phyloP scores from a whole-genome alignment of 1,284 basidiomycete species.

The Boletus smithii region DNA sequence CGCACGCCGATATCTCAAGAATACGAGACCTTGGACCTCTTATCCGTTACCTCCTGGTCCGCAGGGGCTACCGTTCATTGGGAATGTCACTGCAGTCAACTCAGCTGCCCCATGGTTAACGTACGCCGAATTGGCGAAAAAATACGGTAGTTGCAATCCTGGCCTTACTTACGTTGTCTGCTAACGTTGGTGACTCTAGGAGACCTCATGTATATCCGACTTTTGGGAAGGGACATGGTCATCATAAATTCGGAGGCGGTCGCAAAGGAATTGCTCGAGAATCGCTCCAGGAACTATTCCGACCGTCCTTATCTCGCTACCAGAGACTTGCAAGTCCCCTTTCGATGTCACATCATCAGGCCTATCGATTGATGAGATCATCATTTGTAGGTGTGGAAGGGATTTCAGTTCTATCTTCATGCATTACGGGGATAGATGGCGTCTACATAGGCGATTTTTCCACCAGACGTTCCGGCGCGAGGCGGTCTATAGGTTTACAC shows the following conservation, averaged over 20 bases:
- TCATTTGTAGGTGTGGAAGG: slow-evolving; percentile 38
- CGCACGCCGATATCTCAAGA: slow-evolving; percentile 7
- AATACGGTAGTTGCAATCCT: slow-evolving; percentile 15
- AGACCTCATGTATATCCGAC: slow-evolving; percentile 30
- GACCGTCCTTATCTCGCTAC: slow-evolving; percentile 22
- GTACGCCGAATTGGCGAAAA: slow-evolving; percentile 23
- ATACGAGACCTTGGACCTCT: not conserved
- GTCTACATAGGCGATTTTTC: slow-evolving; percentile 37
- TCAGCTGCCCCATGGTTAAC: slow-evolving; percentile 20
- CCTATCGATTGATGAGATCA: slow-evolving; percentile 17
- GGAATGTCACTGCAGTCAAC: slow-evolving; percentile 6
- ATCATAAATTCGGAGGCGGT: slow-evolving; percentile 39
- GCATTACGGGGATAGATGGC: slow-evolving; percentile 42
- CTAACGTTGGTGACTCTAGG: slow-evolving; percentile 20
- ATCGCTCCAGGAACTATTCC: slow-evolving; percentile 38
- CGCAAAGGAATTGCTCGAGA: slow-evolving; percentile 43
- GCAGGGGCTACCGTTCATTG: slow-evolving; percentile 16
- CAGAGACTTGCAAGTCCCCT: slow-evolving; percentile 10
- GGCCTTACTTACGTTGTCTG: not conserved
- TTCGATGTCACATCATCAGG: not conserved
- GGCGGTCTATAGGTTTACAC: slow-evolving; percentile 24
- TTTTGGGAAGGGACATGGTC: slow-evolving; percentile 35
- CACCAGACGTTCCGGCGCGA: slow-evolving; percentile 36
- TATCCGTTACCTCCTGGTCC: slow-evolving; percentile 26
- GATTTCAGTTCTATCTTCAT: slow-evolving; percentile 36